Percentiles rank a stretch among this genome's conserved stretches.
Conservation (phyloP, 2,329 filamentous ascomycete species). For the Fusarium sp. region DNA sequence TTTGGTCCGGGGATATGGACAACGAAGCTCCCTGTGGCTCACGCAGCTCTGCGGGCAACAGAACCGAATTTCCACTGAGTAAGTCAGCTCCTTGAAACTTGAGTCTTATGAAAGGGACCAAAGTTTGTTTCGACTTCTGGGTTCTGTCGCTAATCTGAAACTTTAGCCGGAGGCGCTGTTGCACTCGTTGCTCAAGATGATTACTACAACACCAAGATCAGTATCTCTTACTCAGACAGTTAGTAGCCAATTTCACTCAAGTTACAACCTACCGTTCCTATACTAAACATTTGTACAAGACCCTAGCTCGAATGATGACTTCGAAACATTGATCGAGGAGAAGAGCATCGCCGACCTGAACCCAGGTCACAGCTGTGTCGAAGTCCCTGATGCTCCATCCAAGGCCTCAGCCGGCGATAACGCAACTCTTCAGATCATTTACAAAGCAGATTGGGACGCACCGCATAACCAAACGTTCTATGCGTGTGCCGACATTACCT, state of each 20-base stretch:
- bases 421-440: slow-evolving; percentile 66
- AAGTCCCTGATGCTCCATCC: slow-evolving; percentile 54
- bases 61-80: slow-evolving; percentile 71
- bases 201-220: slow-evolving; percentile 67
- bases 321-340: slow-evolving; percentile 56
- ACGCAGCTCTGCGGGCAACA: slow-evolving; percentile 60
- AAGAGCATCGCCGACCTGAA: slow-evolving; percentile 57
- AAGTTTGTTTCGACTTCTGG: not conserved
- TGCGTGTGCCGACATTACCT: slow-evolving; percentile 65
- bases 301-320: slow-evolving; percentile 58
- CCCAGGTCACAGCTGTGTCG: slow-evolving; percentile 63
- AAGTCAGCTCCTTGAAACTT: not conserved
- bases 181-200: slow-evolving; percentile 71
- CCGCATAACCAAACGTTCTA: slow-evolving; percentile 63
- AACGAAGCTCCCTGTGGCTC: slow-evolving; percentile 73
- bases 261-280: not conserved
- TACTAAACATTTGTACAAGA: slow-evolving; percentile 48
- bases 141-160: not conserved
- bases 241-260: slow-evolving; percentile 12
- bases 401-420: slow-evolving; percentile 58
- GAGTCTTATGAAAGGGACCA: not conserved
- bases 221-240: slow-evolving; percentile 68
- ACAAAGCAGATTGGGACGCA: slow-evolving; percentile 61
- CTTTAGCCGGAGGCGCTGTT: slow-evolving; percentile 66
- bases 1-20: slow-evolving; percentile 68